A percentile compares a stretch with the other conserved stretches of the same genome.
Conservation (phyloP, 345 rosid species). For the Anastatica hierochuntica region DNA sequence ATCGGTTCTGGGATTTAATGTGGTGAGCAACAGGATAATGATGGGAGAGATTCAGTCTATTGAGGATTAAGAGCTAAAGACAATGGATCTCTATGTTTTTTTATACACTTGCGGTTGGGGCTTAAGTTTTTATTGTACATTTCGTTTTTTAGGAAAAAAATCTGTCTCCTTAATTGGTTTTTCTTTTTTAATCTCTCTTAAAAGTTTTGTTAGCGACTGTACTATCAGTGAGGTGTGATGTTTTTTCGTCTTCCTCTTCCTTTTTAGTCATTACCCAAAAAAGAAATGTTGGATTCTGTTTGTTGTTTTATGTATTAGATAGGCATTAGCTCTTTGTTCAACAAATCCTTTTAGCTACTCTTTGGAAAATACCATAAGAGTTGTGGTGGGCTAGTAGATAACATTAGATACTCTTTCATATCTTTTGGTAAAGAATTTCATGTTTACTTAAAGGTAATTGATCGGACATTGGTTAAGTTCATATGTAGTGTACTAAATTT, state of each 20-base stretch:
- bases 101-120: constrained; percentile 44
- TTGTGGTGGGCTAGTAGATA: too few species aligned
- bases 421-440: too few species aligned
- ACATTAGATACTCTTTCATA: too few species aligned
- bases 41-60: constrained; percentile 94
- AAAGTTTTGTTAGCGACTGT: constrained; percentile 21
- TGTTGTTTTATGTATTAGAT: constrained; percentile 9
- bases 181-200: constrained; percentile 14
- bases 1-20: constrained; percentile 77
- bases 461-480: too few species aligned
- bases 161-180: background rate
- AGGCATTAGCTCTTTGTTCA: too few species aligned
- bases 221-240: constrained; percentile 6
- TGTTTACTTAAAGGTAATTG: too few species aligned
- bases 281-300: background rate
- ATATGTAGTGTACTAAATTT: too few species aligned
- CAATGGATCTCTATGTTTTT: constrained; percentile 30
- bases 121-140: constrained; percentile 31
- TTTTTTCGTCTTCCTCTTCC: constrained; percentile 11
- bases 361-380: too few species aligned
- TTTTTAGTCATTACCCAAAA: background rate
- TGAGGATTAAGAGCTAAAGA: constrained; percentile 53
- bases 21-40: constrained; percentile 95
- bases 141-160: constrained; percentile 8
- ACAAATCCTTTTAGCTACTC: too few species aligned